Evolutionary conservation across 2,329 filamentous ascomycete species (phyloP).

Genomic region (Aspergillus arachidicola): DNA sequence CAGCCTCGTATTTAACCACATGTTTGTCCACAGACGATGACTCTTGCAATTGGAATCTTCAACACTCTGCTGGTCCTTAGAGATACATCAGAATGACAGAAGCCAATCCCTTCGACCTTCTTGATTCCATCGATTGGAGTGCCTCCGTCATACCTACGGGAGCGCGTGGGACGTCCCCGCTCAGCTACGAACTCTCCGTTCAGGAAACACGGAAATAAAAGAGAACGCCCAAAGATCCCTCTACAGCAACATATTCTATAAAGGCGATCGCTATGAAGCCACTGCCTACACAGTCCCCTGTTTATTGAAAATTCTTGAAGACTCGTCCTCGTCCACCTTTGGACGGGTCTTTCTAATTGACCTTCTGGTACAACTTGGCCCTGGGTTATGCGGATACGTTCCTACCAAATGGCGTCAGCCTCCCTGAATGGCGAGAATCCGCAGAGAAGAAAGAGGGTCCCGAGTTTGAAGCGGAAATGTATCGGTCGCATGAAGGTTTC

Average conservation of each 20-base stretch:
- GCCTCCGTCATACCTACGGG: conserved; percentile 9
- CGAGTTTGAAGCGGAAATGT: background rate
- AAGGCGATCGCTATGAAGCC: conserved; percentile 7
- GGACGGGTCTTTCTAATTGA: background rate
- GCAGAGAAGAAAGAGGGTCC: background rate
- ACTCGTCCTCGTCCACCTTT: background rate
- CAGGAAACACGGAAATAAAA: background rate
- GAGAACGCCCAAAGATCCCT: background rate
- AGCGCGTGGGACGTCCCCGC: conserved; percentile 6
- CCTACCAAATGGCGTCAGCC: background rate
- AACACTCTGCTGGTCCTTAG: background rate
- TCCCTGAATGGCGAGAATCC: background rate
- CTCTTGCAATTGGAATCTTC: background rate
- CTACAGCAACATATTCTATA: conserved; percentile 6
- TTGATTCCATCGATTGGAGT: conserved; percentile 6
- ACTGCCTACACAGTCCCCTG: background rate
- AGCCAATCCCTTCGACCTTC: background rate
- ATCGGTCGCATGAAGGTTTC: background rate
- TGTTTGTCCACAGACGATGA: background rate
- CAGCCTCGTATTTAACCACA: background rate
- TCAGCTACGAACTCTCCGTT: conserved; percentile 4
- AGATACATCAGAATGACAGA: background rate
- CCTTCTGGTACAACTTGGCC: background rate
- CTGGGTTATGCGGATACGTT: background rate
- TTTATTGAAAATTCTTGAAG: background rate